Evolutionary conservation across 106 monocot genomes (phyloP).

Genomic region (Acorus gramineus): DNA sequence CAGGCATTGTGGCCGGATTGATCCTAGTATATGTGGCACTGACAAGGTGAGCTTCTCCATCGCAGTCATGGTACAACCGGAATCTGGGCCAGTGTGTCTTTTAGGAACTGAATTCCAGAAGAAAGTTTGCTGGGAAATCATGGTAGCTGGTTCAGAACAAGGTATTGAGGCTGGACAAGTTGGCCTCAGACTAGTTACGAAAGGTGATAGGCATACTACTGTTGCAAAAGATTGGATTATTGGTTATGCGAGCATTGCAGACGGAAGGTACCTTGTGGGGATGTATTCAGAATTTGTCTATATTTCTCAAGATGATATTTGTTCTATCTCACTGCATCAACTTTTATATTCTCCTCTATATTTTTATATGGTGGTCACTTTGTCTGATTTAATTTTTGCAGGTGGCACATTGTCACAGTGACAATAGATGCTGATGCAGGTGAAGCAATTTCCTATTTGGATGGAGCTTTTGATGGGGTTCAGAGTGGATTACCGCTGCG

Average conservation of each 20-base stretch:
- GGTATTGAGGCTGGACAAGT: slow-evolving; percentile 99
- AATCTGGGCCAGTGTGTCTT: slow-evolving; percentile 92
- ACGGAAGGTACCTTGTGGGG: slow-evolving; percentile 56
- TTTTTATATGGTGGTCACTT: background rate
- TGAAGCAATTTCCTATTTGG: slow-evolving; percentile 75
- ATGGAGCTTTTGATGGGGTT: slow-evolving; percentile 90
- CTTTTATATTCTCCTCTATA: background rate
- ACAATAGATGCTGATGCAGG: slow-evolving; percentile 82
- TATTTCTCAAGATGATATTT: background rate
- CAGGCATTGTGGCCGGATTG: slow-evolving; percentile 77
- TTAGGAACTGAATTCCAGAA: slow-evolving; percentile 90
- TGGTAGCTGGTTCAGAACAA: slow-evolving; percentile 94
- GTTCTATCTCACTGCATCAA: background rate
- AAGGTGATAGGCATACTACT: slow-evolving; percentile 77
- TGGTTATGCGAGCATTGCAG: slow-evolving; percentile 80
- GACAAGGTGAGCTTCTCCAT: slow-evolving; percentile 60
- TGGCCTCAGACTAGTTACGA: slow-evolving; percentile 77
- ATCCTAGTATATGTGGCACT: slow-evolving; percentile 53
- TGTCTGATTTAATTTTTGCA: slow-evolving; percentile 25
- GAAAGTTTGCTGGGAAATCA: slow-evolving; percentile 86
- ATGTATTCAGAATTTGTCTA: background rate
- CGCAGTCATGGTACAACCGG: slow-evolving; percentile 84
- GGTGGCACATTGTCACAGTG: slow-evolving; percentile 94
- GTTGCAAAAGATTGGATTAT: slow-evolving; percentile 94
- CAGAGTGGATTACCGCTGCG: slow-evolving; percentile 62